Base-by-base conservation (phyloP, 306 rosid species). In the Cajanus cajan region DNA sequence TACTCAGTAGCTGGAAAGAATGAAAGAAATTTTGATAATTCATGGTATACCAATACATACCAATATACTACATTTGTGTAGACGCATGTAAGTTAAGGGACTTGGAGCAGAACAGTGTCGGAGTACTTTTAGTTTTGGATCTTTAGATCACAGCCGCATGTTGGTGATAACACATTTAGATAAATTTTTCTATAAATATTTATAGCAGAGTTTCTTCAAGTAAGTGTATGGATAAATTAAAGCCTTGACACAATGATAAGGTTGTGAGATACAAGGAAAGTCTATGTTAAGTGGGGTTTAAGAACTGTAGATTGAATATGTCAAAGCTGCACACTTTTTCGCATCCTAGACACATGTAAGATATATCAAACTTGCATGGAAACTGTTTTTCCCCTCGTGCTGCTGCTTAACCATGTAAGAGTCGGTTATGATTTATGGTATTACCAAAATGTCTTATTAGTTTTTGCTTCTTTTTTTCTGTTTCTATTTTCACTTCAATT, bases 21-120 rank as follows among this genome's bases (percentile, higher is more conserved):
- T 48, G 71, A 77, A 54, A 40, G 41, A 72, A 41, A 63, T 25
- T 18, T 62, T 71, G 39, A 71, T n/a, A 5, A 39, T 52, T 52
- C 21, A 55, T 76, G 69, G n/a, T n/a, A n/a, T n/a, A n/a, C n/a
- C n/a, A n/a, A 18, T 41, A 63, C 77, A 13, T 50, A 45, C 54
- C 34, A 48, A 4, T 69, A 41, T 78, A 68, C 51, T 34, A 22
- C 61, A 73, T 64, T 21, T 34, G 21, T 50, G 28, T 19, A 62
- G 43, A 44, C 36, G 36, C 14, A 64, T 48, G 57, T 4, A 79
- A 68, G 55, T 37, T 8, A 43, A 22, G 64, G 37, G 51, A 52
- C 37, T 21, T 41, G 6, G 55, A 8, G 54, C 52, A 16, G 36
- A 63, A 70, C 57, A 40, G 40, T 12, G 16, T 62, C 39, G 68